Base-by-base conservation (phyloP, 257 asterid genomes). In the Plantago elongata region DNA sequence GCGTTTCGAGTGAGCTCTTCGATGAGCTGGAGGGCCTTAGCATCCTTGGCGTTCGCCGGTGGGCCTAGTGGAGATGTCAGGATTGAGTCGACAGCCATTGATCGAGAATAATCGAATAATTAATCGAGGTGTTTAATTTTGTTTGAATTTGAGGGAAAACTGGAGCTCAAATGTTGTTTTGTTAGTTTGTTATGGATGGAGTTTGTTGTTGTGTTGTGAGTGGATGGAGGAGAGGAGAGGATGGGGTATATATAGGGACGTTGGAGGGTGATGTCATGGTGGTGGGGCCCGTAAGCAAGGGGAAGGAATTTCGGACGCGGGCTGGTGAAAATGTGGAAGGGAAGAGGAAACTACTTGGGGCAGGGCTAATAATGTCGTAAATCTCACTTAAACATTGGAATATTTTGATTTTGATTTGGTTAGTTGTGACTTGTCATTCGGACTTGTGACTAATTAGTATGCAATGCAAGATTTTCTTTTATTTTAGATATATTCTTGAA, bases 1-100 rank as follows among this genome's bases (percentile, higher is more conserved):
- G 94, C 84, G 63, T 87, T 83, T 50, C 94, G 83, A 54, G 97
- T 93, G 94, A 83, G 76, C 54, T 89, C 96, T 65, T 89, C 97
- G 17, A 93, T 89, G 84, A 89, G 87, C 65, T 81, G 90, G 50
- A 89, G 95, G 3, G 94, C 96, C 57, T 93, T 89, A 2, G 95
- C 95, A 64, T 88, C 95, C 61, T 79, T 88, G 67, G 89, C 97
- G 44, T 89, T 76, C 0, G 95, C 88, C 13, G 96, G 96, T 71
- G 96, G 96, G 50, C 97, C 98, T 64, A 82, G 45, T 11, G 94
- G 90, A 15, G 98, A 85, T 0, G 96, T 74, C 7, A 88, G 17
- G 16, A 85, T 78, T 13, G 95, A 88, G 66, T 88, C 98, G 50
- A 88, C 96, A 5, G 95, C 96, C 98, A 91, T 88, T 60, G 10